phyloP scores from a whole-genome alignment of 164 flowering plant species.

The grape (Vitis vinifera) region DNA sequence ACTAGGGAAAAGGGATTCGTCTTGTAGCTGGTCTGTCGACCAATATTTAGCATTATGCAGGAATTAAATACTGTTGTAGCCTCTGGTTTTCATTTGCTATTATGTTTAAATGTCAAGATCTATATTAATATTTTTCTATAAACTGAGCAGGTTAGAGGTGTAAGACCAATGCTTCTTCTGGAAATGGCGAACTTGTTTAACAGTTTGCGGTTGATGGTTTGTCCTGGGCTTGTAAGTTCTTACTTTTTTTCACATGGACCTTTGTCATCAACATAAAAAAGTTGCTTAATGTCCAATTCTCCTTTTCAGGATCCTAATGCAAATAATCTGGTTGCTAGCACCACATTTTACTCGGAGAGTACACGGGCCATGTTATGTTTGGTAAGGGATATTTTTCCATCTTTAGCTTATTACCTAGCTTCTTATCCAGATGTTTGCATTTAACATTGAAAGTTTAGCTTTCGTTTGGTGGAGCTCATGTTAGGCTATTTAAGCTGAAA shows the following conservation, averaged over 20 bases:
- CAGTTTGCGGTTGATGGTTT: constrained; percentile 62
- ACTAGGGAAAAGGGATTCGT: too few species aligned
- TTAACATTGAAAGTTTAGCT: neutral
- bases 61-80: too few species aligned
- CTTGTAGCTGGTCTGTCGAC: too few species aligned
- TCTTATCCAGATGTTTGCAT: neutral
- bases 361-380: constrained; percentile 91
- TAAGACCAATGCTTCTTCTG: constrained; percentile 67
- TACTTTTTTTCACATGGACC: neutral
- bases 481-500: neutral
- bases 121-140: neutral
- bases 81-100: neutral
- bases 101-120: neutral
- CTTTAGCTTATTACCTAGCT: neutral
- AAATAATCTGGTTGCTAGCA: constrained; percentile 90
- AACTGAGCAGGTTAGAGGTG: constrained; percentile 82
- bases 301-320: constrained; percentile 93
- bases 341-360: constrained; percentile 86
- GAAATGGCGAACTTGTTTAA: constrained; percentile 86
- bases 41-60: too few species aligned
- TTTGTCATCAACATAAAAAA: neutral
- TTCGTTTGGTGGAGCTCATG: neutral
- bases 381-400: constrained; percentile 47
- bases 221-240: constrained; percentile 88
- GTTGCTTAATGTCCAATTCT: constrained; percentile 9